A percentile compares a stretch with the other conserved stretches of the same genome.
phyloP scores from a whole-genome alignment of 176 grass and related monocot genomes.

The barley (Hordeum vulgare) region DNA sequence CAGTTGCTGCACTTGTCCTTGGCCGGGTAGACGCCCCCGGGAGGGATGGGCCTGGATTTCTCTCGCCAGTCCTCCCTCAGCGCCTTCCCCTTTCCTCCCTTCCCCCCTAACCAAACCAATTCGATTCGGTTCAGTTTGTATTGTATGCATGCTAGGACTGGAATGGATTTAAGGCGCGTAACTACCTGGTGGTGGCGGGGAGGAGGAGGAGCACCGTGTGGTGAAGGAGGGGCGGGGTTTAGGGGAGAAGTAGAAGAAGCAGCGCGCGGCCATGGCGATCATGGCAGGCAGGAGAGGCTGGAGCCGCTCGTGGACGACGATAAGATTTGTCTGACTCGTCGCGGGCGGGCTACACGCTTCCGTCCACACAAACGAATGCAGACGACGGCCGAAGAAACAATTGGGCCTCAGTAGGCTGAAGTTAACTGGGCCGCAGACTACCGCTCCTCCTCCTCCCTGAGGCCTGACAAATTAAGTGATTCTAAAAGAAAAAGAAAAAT shows the following conservation, averaged over 20 bases:
- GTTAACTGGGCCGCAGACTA: too few relatives aligned
- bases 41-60: slow-evolving; percentile 71
- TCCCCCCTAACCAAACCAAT: neutral
- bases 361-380: neutral
- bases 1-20: slow-evolving; percentile 95
- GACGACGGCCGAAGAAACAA: too few relatives aligned
- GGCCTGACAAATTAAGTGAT: too few relatives aligned
- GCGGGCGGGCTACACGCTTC: neutral
- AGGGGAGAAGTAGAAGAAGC: neutral
- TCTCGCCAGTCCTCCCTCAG: slow-evolving; percentile 72
- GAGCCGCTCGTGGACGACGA: neutral
- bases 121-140: neutral
- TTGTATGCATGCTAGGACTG: too few relatives aligned
- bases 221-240: neutral
- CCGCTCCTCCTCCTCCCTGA: too few relatives aligned
- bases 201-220: neutral
- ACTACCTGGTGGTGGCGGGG: neutral
- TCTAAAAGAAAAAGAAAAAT: too few relatives aligned
- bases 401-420: too few relatives aligned
- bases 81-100: slow-evolving; percentile 8
- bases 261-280: slow-evolving; percentile 1
- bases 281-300: neutral
- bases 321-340: neutral
- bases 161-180: neutral
- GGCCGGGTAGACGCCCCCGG: slow-evolving; percentile 83